Percentiles rank a stretch among this genome's conserved stretches.
phyloP scores from a whole-genome alignment of 73 alveolate genomes.

The Paraurostyla sp. region DNA sequence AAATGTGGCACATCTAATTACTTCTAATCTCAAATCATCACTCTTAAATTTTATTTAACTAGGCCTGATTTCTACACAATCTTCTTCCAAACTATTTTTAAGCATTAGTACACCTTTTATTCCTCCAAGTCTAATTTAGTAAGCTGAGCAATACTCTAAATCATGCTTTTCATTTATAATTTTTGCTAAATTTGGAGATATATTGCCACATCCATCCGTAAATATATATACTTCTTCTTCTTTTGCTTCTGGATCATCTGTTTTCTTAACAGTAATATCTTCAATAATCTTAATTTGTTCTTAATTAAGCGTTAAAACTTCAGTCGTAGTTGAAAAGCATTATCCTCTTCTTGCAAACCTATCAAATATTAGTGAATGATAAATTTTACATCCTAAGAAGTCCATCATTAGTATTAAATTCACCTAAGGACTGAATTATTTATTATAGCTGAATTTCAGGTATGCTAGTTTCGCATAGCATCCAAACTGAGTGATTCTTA shows the following conservation, averaged over 20 bases:
- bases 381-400: slow-evolving; percentile 57
- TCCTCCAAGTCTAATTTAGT: slow-evolving; percentile 35
- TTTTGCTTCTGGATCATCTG: not conserved
- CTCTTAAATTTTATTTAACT: slow-evolving; percentile 70
- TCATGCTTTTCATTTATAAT: not conserved
- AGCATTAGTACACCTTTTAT: slow-evolving; percentile 21
- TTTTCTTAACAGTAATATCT: not conserved
- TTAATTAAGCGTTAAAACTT: not conserved
- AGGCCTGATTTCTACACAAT: not conserved
- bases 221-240: slow-evolving; percentile 34
- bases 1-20: slow-evolving; percentile 76
- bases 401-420: slow-evolving; percentile 8
- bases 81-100: not conserved
- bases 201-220: slow-evolving; percentile 74
- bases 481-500: slow-evolving; percentile 75
- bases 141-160: not conserved
- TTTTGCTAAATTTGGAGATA: not conserved
- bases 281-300: not conserved
- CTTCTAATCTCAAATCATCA: slow-evolving; percentile 62
- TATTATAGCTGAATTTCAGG: not conserved
- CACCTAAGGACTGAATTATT: slow-evolving; percentile 56
- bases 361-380: no score
- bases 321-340: slow-evolving; percentile 62
- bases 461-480: not conserved
- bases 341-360: slow-evolving; percentile 75